A percentile compares a stretch with the other conserved stretches of the same genome.
Conservation (phyloP, 139 green algal species). For the Chlamydomonas sp. region DNA sequence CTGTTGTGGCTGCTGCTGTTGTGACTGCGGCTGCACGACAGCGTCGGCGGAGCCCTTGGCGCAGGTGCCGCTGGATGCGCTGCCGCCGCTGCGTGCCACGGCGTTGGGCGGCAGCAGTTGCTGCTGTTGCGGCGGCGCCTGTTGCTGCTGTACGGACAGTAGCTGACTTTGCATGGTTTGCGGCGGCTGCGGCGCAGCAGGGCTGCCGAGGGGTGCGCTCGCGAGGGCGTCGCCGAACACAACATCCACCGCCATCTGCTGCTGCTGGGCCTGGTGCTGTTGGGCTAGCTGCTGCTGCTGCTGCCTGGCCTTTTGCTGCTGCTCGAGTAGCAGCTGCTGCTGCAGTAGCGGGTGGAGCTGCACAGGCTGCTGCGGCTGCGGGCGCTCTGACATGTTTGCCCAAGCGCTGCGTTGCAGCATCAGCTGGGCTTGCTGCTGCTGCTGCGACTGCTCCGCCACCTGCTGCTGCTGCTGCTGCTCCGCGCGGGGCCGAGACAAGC, state of each 20-base stretch:
- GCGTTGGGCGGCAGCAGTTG: too few species aligned
- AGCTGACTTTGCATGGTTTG: neutral
- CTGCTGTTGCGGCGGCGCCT: too few species aligned
- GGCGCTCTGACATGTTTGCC: neutral
- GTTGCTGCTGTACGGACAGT: too few species aligned
- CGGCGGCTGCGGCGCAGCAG: neutral
- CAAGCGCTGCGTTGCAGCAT: neutral
- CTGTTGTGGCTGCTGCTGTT: too few species aligned
- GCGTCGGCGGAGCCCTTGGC: too few species aligned
- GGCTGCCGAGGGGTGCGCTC: neutral
- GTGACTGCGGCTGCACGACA: too few species aligned
- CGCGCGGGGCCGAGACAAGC: neutral
- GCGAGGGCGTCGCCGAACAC: too few species aligned
- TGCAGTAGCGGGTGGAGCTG: constrained; percentile 32
- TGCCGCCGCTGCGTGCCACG: too few species aligned
- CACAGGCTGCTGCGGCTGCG: neutral
- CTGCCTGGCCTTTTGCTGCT: neutral
- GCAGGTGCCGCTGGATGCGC: too few species aligned
- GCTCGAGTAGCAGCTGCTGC: neutral
- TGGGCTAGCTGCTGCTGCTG: neutral
- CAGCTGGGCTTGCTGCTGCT: neutral
- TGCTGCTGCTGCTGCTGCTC: neutral
- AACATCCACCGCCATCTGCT: neutral
- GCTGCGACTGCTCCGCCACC: neutral
- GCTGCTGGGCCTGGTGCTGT: neutral